These are phyloP conservation scores for Postia placenta DNA, from an alignment of 768 basidiomycete genomes.

Conservation along the genomic window DNA sequence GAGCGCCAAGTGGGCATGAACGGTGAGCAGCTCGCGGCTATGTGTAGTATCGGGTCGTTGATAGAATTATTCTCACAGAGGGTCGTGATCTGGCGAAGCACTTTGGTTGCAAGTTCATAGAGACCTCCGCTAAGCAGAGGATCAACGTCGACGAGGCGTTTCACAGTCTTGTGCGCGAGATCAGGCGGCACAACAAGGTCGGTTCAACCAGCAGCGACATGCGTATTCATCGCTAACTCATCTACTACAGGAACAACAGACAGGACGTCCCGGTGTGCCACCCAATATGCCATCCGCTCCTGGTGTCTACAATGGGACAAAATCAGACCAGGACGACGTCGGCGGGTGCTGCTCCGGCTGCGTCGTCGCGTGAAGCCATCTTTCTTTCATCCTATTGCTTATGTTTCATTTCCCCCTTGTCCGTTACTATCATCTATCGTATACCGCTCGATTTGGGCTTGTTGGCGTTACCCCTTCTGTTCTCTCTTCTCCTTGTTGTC, in stretches of 20 bases:
- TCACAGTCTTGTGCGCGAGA: slow-evolving; percentile 87
- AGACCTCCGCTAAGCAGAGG: slow-evolving; percentile 93
- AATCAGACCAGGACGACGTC: slow-evolving; percentile 47
- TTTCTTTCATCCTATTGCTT: neutral
- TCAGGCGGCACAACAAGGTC: slow-evolving; percentile 91
- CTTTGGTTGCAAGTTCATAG: slow-evolving; percentile 91
- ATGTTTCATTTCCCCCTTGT: neutral
- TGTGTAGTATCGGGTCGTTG: slow-evolving; percentile 1
- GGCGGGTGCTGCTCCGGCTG: slow-evolving; percentile 65
- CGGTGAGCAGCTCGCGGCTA: slow-evolving; percentile 42
- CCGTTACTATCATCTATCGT: neutral
- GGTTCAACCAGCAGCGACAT: slow-evolving; percentile 9
- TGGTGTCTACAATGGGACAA: slow-evolving; percentile 41
- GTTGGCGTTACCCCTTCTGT: slow-evolving; percentile 11
- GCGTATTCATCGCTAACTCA: neutral
- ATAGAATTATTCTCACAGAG: slow-evolving; percentile 48
- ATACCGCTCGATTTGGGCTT: slow-evolving; percentile 8
- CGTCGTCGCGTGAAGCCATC: slow-evolving; percentile 45
- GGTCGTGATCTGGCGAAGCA: slow-evolving; percentile 94
- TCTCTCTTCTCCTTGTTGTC: neutral
- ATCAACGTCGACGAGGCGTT: slow-evolving; percentile 98
- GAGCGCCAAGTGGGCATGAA: slow-evolving; percentile 96
- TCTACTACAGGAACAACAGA: slow-evolving; percentile 61
- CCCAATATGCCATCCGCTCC: slow-evolving; percentile 36
- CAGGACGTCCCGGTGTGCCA: slow-evolving; percentile 57